Conservation (phyloP, 441 rosid species). For the Biscutella auriculata region DNA sequence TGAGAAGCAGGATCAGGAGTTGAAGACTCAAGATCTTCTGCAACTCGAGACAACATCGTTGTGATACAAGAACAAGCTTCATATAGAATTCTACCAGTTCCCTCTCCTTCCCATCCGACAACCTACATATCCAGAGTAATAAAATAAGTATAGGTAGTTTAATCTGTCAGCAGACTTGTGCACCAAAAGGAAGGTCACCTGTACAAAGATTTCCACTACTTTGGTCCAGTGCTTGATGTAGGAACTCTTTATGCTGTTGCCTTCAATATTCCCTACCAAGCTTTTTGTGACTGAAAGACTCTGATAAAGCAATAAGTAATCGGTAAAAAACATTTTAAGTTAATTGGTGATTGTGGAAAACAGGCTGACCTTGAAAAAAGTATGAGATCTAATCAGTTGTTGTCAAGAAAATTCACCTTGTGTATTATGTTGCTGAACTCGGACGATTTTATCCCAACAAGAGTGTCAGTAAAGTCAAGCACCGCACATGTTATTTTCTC, state of each 20-base stretch:
- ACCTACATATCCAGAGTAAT: slow-evolving; percentile 36
- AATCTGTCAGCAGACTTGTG: background rate
- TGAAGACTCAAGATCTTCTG: slow-evolving; percentile 42
- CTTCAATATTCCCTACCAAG: slow-evolving; percentile 41
- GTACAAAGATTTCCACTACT: slow-evolving; percentile 60
- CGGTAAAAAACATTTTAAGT: slow-evolving; percentile 5
- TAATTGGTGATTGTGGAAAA: background rate
- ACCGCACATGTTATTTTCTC: slow-evolving; percentile 63
- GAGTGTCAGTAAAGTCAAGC: slow-evolving; percentile 45
- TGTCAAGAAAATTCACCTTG: slow-evolving; percentile 41
- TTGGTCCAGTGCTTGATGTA: slow-evolving; percentile 81
- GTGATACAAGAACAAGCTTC: slow-evolving; percentile 69
- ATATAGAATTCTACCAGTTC: slow-evolving; percentile 53
- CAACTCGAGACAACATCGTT: slow-evolving; percentile 46
- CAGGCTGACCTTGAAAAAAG: background rate
- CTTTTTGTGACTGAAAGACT: slow-evolving; percentile 55
- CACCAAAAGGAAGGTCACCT: slow-evolving; percentile 37
- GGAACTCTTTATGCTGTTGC: slow-evolving; percentile 34
- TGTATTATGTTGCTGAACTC: slow-evolving; percentile 51
- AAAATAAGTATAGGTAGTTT: slow-evolving; percentile 6
- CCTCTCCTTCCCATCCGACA: slow-evolving; percentile 49
- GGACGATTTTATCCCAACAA: slow-evolving; percentile 51
- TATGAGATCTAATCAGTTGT: slow-evolving; percentile 3
- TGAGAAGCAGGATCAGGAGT: slow-evolving; percentile 38
- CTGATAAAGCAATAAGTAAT: slow-evolving; percentile 31